Percentiles rank a stretch among this genome's conserved stretches.
phyloP scores from a whole-genome alignment of 2,329 filamentous ascomycete genomes.

The Beauveria australis region DNA sequence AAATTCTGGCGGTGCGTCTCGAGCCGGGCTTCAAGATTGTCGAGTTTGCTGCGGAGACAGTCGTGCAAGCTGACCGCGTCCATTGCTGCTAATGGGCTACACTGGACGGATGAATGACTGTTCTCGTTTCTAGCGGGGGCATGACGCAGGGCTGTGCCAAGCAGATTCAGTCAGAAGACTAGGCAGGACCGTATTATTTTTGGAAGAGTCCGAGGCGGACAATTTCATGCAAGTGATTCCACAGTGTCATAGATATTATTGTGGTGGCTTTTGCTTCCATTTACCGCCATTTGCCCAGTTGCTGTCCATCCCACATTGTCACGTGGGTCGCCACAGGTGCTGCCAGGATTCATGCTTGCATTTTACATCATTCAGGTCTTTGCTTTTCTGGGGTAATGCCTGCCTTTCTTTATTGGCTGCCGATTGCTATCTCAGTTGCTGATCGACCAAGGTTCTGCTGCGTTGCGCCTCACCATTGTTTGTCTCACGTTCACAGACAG shows the following conservation, averaged over 20 bases:
- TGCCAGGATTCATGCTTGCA: neutral
- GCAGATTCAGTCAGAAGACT: constrained; percentile 1
- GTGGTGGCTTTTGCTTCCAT: neutral
- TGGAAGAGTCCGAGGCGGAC: neutral
- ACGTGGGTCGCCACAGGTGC: constrained; percentile 7
- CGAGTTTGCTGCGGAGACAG: constrained; percentile 45
- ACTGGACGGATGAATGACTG: constrained; percentile 5
- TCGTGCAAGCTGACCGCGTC: constrained; percentile 36
- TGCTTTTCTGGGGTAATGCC: neutral
- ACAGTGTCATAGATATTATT: neutral
- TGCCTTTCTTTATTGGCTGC: neutral
- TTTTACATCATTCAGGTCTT: neutral
- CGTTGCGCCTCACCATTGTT: neutral
- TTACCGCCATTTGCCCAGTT: constrained; percentile 3
- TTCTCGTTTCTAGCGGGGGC: constrained; percentile 23
- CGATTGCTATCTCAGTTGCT: neutral
- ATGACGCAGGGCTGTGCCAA: constrained; percentile 25
- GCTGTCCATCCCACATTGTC: constrained; percentile 1
- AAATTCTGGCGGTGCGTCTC: constrained; percentile 48
- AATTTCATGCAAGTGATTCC: constrained; percentile 1
- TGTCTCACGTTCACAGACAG: neutral
- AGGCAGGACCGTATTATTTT: neutral
- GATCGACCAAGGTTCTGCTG: neutral
- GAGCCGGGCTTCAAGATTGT: constrained; percentile 50
- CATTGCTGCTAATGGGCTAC: constrained; percentile 20